Conservation (phyloP, 2,329 filamentous ascomycete genomes). For the Botryotinia calthae region DNA sequence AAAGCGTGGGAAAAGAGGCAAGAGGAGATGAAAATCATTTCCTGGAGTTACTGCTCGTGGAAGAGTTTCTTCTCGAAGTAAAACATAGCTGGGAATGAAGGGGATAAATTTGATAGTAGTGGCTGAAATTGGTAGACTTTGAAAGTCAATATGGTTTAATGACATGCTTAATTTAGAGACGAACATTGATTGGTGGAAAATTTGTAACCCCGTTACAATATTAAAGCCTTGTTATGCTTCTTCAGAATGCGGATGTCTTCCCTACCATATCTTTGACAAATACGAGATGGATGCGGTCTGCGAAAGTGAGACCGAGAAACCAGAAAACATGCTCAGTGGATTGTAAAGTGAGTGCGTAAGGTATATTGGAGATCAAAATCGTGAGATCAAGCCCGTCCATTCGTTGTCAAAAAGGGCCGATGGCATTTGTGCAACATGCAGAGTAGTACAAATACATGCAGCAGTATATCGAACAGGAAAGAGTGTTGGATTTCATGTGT, state of each 20-base stretch:
- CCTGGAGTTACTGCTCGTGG: not conserved
- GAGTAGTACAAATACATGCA: constrained; percentile 10
- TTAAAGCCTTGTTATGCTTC: constrained; percentile 7
- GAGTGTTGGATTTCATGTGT: not conserved
- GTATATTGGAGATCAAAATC: not conserved
- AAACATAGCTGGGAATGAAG: not conserved
- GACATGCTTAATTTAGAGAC: not conserved
- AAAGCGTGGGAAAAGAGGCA: constrained; percentile 7
- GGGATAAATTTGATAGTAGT: constrained; percentile 4
- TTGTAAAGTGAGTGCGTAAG: not conserved
- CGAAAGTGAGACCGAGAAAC: not conserved
- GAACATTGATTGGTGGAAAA: constrained; percentile 12
- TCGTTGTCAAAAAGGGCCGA: constrained; percentile 13
- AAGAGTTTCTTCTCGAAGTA: not conserved
- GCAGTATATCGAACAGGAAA: not conserved
- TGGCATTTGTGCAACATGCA: constrained; percentile 1
- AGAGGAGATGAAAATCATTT: not conserved
- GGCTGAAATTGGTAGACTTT: not conserved
- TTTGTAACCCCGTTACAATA: not conserved
- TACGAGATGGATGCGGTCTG: not conserved
- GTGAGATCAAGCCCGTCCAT: not conserved
- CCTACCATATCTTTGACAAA: not conserved
- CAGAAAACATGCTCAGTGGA: not conserved
- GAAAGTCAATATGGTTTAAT: not conserved
- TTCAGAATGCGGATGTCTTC: not conserved